Evolutionary conservation across 768 basidiomycete genomes (phyloP).

Genomic region (Termitomyces sp.): DNA sequence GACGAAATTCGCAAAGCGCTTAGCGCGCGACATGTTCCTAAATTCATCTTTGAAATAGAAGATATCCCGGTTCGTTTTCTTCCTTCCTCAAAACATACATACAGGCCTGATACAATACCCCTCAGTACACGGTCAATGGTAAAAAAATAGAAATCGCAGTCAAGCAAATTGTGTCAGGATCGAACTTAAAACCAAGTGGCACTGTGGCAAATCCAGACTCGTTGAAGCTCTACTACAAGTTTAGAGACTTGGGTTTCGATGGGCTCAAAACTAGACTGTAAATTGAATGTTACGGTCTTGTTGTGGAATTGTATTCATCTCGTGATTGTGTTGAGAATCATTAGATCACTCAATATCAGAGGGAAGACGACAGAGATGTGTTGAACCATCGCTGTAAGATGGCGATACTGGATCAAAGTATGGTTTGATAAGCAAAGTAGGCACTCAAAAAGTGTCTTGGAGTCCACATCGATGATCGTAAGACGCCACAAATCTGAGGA

Average conservation of each 20-base stretch:
- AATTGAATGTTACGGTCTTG: neutral
- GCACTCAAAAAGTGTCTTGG: too few species aligned
- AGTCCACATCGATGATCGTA: too few species aligned
- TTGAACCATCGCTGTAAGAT: neutral
- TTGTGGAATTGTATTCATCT: neutral
- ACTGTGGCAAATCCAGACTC: slow-evolving; percentile 74
- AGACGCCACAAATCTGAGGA: too few species aligned
- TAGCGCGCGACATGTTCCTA: slow-evolving; percentile 74
- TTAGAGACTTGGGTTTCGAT: slow-evolving; percentile 38
- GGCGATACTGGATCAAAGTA: neutral
- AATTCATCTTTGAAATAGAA: slow-evolving; percentile 57
- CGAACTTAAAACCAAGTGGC: slow-evolving; percentile 61
- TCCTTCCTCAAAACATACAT: neutral
- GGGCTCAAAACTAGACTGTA: slow-evolving; percentile 13
- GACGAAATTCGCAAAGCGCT: slow-evolving; percentile 53
- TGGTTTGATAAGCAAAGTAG: too few species aligned
- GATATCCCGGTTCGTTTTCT: slow-evolving; percentile 61
- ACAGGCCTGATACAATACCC: neutral
- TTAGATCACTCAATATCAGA: too few species aligned
- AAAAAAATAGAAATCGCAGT: slow-evolving; percentile 82
- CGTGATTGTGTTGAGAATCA: neutral
- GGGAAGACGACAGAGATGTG: too few species aligned
- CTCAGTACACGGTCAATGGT: slow-evolving; percentile 69
- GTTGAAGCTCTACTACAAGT: slow-evolving; percentile 62
- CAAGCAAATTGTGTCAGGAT: slow-evolving; percentile 74